These are phyloP conservation scores for Silene noctiflora DNA, from an alignment of 179 eudicot species.

Conservation along the genomic window DNA sequence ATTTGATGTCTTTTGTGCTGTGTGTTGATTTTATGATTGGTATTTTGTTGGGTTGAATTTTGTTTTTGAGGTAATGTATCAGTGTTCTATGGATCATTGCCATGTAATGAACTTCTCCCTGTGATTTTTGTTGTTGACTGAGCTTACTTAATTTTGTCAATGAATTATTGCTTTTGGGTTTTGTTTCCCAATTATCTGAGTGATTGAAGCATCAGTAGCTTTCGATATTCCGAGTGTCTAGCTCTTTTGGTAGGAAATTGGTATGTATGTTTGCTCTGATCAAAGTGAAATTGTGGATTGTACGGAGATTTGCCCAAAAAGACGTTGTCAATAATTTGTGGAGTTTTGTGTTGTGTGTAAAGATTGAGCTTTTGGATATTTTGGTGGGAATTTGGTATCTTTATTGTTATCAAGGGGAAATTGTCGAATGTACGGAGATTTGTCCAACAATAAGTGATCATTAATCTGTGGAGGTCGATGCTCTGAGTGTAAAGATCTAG, in stretches of 20 bases:
- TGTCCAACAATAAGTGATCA: background rate
- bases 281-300: background rate
- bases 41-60: background rate
- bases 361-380: background rate
- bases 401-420: background rate
- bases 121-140: background rate
- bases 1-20: constrained; percentile 4
- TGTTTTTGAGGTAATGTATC: background rate
- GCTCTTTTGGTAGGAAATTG: constrained; percentile 2
- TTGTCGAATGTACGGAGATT: constrained; percentile 1
- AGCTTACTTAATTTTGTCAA: background rate
- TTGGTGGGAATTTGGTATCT: constrained; percentile 5
- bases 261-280: background rate
- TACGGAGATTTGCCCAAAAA: background rate
- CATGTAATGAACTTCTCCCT: background rate
- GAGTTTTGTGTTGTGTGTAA: background rate
- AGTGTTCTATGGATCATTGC: background rate
- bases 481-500: background rate
- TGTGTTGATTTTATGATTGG: background rate
- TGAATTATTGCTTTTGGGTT: background rate
- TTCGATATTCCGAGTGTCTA: background rate
- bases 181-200: background rate
- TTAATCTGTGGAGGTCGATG: no score
- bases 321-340: background rate
- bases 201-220: background rate